Evolutionary conservation across 2,329 filamentous ascomycete genomes (phyloP).

Genomic region (Remersonia thermophila): DNA sequence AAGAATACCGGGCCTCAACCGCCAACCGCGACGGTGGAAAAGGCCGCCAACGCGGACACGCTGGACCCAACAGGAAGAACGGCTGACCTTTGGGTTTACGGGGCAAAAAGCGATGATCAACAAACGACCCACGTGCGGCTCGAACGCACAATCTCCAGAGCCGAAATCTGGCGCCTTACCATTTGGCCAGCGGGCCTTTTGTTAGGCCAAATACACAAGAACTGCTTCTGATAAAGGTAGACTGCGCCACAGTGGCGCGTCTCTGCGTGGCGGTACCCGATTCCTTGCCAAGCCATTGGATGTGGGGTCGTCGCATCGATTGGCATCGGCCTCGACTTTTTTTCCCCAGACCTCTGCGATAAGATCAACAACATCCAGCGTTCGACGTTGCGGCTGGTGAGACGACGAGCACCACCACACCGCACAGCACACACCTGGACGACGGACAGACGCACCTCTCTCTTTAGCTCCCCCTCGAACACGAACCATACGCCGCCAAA

Average conservation of each 20-base stretch:
- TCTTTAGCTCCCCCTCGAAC: too few relatives aligned
- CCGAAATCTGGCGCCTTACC: conserved; percentile 20
- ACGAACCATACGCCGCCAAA: conserved; percentile 17
- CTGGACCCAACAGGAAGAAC: too few relatives aligned
- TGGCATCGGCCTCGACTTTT: conserved; percentile 9
- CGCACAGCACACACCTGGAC: too few relatives aligned
- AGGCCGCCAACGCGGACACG: too few relatives aligned
- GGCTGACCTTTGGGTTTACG: too few relatives aligned
- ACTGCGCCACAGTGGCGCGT: too few relatives aligned
- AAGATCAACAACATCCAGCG: conserved; percentile 3
- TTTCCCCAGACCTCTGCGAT: conserved; percentile 10
- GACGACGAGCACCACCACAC: not conserved
- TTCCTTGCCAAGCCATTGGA: not conserved
- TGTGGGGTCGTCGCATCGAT: conserved; percentile 12
- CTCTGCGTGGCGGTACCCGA: too few relatives aligned
- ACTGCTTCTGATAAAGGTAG: too few relatives aligned
- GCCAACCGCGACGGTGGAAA: too few relatives aligned
- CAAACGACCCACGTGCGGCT: conserved; percentile 17
- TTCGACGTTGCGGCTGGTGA: not conserved
- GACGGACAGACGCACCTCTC: too few relatives aligned
- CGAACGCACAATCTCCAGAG: conserved; percentile 20
- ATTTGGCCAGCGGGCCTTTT: conserved; percentile 18
- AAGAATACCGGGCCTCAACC: too few relatives aligned
- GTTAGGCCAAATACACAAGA: not conserved
- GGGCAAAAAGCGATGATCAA: conserved; percentile 7